Conservation (phyloP, 768 basidiomycete genomes). For the Mycena leptocephala region DNA sequence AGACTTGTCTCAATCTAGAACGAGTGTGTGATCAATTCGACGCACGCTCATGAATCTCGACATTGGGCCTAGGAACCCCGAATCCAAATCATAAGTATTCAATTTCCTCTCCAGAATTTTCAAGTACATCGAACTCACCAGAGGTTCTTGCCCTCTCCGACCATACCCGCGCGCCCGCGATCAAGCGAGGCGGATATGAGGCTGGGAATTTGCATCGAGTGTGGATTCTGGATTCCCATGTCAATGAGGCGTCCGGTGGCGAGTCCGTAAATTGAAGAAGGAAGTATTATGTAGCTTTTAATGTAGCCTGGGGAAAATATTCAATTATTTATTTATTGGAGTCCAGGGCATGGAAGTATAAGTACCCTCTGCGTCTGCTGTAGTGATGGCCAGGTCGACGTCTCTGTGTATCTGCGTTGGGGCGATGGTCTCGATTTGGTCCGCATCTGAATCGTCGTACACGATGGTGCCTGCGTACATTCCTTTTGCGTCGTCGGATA, state of each 20-base stretch:
- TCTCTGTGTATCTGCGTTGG: conserved; percentile 64
- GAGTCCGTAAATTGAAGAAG: conserved; percentile 74
- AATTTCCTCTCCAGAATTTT: too few relatives aligned
- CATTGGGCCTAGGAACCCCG: too few relatives aligned
- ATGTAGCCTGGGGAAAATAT: conserved; percentile 60
- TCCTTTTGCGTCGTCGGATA: conserved; percentile 65
- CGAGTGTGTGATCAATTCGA: background rate
- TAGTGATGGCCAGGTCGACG: conserved; percentile 64
- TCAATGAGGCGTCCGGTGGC: conserved; percentile 63
- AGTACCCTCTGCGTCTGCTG: conserved; percentile 66
- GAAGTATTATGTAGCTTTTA: conserved; percentile 66
- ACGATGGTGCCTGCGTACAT: conserved; percentile 52
- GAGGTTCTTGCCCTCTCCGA: conserved; percentile 71
- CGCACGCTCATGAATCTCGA: conserved; percentile 68
- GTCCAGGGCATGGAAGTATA: too few relatives aligned
- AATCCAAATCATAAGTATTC: too few relatives aligned
- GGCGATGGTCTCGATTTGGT: conserved; percentile 63
- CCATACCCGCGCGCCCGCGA: conserved; percentile 68
- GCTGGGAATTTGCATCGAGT: conserved; percentile 68
- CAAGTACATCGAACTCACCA: too few relatives aligned
- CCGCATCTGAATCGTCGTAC: conserved; percentile 66
- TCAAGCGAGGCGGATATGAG: conserved; percentile 62
- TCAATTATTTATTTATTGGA: background rate
- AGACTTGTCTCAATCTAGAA: background rate
- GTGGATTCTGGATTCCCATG: conserved; percentile 66